Conservation (phyloP, 176 grass and related monocot genomes). For the Rhynchospora tenuis region DNA sequence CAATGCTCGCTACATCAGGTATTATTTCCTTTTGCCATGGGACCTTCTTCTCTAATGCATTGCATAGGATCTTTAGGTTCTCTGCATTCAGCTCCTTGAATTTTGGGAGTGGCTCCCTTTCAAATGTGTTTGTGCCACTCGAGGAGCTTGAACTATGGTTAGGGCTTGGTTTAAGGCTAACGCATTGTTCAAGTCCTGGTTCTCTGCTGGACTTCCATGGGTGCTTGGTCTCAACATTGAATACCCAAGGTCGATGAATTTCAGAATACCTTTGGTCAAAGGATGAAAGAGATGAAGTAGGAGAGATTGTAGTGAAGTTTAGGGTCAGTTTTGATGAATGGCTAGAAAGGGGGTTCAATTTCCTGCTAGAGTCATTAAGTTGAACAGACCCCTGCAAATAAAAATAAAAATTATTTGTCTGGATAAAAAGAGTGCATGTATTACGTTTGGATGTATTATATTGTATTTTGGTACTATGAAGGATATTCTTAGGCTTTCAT, state of each 20-base stretch:
- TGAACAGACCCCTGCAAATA: constrained; percentile 32
- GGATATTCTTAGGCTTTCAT: neutral
- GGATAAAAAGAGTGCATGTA: neutral
- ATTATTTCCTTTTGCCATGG: constrained; percentile 82
- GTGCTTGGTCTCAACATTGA: constrained; percentile 35
- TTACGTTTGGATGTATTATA: neutral
- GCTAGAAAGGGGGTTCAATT: neutral
- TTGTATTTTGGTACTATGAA: neutral
- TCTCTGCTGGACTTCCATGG: constrained; percentile 32
- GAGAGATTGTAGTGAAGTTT: constrained; percentile 27
- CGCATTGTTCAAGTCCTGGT: constrained; percentile 6
- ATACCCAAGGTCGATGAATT: constrained; percentile 12
- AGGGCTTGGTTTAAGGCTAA: constrained; percentile 14
- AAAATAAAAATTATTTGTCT: neutral
- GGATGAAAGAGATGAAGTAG: constrained; percentile 27
- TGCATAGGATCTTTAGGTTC: constrained; percentile 77
- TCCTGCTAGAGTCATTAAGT: constrained; percentile 50
- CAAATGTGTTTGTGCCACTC: constrained; percentile 56
- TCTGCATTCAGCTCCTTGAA: constrained; percentile 94
- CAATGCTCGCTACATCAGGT: constrained; percentile 57
- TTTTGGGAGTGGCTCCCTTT: constrained; percentile 54
- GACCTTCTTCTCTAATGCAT: constrained; percentile 70
- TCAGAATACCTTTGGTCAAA: constrained; percentile 17
- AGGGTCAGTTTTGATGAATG: constrained; percentile 27
- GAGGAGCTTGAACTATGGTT: constrained; percentile 35